Percentiles rank a stretch among this genome's conserved stretches.
These are phyloP conservation scores for Plantago coronopus DNA, from an alignment of 305 asterid genomes.

Conservation along the genomic window DNA sequence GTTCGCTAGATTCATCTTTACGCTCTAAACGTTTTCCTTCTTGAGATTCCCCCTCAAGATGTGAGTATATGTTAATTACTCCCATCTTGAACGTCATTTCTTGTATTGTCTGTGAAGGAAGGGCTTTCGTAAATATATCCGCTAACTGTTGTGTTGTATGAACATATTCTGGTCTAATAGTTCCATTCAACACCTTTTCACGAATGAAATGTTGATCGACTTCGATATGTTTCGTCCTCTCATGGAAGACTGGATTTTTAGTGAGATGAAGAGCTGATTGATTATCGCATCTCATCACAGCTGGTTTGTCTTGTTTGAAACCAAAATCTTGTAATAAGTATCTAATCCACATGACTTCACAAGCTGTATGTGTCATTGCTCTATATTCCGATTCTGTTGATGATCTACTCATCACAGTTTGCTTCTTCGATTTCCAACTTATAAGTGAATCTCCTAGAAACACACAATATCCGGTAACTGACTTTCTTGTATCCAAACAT, in stretches of 20 bases:
- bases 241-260: background rate
- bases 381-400: background rate
- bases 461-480: background rate
- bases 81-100: background rate
- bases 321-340: background rate
- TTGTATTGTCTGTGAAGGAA: background rate
- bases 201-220: too few relatives aligned
- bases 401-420: background rate
- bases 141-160: background rate
- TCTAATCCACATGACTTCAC: background rate
- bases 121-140: background rate
- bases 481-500: background rate
- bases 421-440: background rate
- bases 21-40: too few relatives aligned
- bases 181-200: background rate
- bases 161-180: background rate
- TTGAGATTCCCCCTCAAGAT: background rate
- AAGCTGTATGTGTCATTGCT: background rate
- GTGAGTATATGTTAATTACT: background rate
- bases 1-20: too few relatives aligned
- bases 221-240: too few relatives aligned
- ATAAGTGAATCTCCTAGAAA: background rate
- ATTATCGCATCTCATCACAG: background rate
- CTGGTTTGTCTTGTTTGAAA: background rate
- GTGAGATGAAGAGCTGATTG: background rate